Evolutionary conservation across 2,329 filamentous ascomycete genomes (phyloP), one percentile per base, ranked within the genome.

Genomic region (Sporothrix luriei): DNA sequence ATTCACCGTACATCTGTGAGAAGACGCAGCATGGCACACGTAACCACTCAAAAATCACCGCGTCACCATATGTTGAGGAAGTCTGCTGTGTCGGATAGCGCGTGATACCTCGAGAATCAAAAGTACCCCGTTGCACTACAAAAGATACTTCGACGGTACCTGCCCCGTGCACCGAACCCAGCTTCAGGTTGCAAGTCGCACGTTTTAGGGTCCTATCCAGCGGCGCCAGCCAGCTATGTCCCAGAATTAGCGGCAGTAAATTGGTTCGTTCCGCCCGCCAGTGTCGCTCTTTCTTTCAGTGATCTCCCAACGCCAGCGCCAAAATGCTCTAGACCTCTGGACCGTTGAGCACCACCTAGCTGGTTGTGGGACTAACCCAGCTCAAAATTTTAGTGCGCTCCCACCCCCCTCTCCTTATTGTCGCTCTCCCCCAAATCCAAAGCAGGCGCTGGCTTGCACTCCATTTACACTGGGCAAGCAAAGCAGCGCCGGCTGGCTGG

Each of bases 231-330:
- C 55, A 61, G 57, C 57, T 46, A n/a, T 62, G 57, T 10, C 57
- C 57, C 57, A 62, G 38, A 26, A 29, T 49, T 49, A 49, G 43
- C 24, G 43, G 59, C 43, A 48, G 59, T 29, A 49, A 13, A 38
- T 65, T 65, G 62, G 62, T 26, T 65, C 46, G n/a, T 65, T 51
- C 62, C 62, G 62, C 46, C 46, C 61, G 61, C 61, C 61, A 43
- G 33, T n/a, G 61, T 10, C 48, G 43, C 46, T 3, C 61, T 33
- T 21, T 46, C 61, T 24, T 26, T 51, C 43, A 65, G 62, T 13
- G 62, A 65, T 65, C 62, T 16, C 19, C 62, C 46, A 51, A 16
- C 46, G 19, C 57, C 57, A 62, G 14, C 14, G 24, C 57, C 55
- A 46, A 33, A 14, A 43, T 13, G 57, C 57, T 62, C 57, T 62